A percentile compares a stretch with the other conserved stretches of the same genome.
These are phyloP conservation scores for Saksenaea vasiformis DNA, from an alignment of 371 early-diverging fungal genomes.

Conservation along the genomic window DNA sequence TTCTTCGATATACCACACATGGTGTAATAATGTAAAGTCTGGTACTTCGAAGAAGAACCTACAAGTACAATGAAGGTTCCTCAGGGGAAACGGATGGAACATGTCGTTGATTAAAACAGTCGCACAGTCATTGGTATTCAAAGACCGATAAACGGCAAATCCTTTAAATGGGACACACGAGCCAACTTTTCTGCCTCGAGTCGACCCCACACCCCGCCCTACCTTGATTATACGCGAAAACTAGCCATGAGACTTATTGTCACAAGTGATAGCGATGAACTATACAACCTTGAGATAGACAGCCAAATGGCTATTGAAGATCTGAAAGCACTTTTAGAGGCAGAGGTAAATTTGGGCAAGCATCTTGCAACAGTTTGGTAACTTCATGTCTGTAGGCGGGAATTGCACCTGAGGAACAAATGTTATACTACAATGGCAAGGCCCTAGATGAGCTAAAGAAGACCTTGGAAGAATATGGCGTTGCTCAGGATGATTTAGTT, in stretches of 20 bases:
- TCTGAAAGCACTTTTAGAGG: constrained; percentile 81
- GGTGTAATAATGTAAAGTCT: too few relatives aligned
- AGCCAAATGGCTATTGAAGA: constrained; percentile 81
- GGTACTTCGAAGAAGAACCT: too few relatives aligned
- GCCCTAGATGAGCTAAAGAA: constrained; percentile 61
- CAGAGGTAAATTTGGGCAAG: constrained; percentile 58
- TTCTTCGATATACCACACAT: too few relatives aligned
- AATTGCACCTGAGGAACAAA: constrained; percentile 54
- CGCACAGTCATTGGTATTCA: too few relatives aligned
- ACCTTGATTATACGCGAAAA: not conserved
- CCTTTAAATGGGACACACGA: too few relatives aligned
- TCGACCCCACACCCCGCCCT: too few relatives aligned
- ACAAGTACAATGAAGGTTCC: too few relatives aligned
- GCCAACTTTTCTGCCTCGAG: too few relatives aligned
- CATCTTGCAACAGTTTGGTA: not conserved
- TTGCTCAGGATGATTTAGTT: constrained; percentile 77
- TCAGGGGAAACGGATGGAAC: too few relatives aligned
- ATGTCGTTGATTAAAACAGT: too few relatives aligned
- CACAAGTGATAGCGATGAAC: constrained; percentile 63
- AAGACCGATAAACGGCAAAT: too few relatives aligned
- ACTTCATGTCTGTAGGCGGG: constrained; percentile 41
- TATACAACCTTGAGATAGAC: constrained; percentile 76
- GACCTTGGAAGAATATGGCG: constrained; percentile 65
- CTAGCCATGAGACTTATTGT: constrained; percentile 62
- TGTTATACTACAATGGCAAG: constrained; percentile 60